Evolutionary conservation across 768 basidiomycete genomes (phyloP).

Genomic region (Lactifluus pinguis): DNA sequence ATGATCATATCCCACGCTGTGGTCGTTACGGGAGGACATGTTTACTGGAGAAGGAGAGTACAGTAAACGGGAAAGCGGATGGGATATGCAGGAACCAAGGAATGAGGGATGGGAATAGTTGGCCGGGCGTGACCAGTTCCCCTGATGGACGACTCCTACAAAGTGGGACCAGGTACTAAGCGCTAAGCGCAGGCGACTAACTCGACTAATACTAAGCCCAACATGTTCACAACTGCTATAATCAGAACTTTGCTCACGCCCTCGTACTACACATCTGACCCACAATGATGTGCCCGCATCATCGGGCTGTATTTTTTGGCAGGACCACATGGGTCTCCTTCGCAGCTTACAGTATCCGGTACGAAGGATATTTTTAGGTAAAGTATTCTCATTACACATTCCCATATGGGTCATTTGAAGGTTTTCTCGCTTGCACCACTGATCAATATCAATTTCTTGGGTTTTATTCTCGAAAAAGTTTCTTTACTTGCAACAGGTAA

Average conservation of each 20-base stretch:
- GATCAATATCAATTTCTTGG: background rate
- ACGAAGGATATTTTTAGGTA: background rate
- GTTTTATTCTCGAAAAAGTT: background rate
- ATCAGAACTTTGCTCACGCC: background rate
- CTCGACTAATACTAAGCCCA: no score
- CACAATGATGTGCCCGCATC: no score
- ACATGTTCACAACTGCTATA: background rate
- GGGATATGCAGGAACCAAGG: background rate
- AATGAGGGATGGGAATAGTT: background rate
- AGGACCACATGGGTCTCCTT: no score
- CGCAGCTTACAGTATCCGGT: background rate
- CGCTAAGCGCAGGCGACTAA: no score
- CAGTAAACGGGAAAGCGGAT: background rate
- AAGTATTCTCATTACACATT: background rate
- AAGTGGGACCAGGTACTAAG: no score
- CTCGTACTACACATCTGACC: no score
- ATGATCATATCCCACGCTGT: constrained; percentile 22
- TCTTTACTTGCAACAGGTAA: background rate
- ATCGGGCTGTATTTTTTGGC: no score
- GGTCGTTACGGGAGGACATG: constrained; percentile 10
- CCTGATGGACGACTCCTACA: background rate
- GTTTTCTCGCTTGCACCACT: background rate
- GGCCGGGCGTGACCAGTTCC: background rate
- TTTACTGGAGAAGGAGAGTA: background rate
- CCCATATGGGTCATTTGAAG: background rate